Percentiles rank a stretch among this genome's conserved stretches.
Conservation (phyloP, 169 alveolate species). For the Miamiensis avidus region DNA sequence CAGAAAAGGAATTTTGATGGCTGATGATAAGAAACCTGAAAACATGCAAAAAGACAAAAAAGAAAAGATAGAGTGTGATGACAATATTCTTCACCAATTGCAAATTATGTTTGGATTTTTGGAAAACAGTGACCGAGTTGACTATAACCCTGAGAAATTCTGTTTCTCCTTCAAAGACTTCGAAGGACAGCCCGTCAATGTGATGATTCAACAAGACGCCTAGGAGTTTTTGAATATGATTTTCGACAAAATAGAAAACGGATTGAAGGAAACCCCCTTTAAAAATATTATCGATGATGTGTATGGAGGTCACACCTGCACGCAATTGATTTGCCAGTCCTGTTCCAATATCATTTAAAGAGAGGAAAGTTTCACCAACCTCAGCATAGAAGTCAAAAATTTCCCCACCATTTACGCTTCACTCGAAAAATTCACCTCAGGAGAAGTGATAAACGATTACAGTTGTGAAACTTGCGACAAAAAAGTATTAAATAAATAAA, state of each 20-base stretch:
- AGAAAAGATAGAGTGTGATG: constrained; percentile 55
- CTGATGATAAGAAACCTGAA: constrained; percentile 63
- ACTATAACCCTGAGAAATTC: constrained; percentile 75
- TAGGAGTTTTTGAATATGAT: constrained; percentile 80
- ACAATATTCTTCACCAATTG: constrained; percentile 76
- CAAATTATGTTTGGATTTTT: constrained; percentile 72
- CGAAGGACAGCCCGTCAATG: constrained; percentile 79
- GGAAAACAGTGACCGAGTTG: constrained; percentile 72
- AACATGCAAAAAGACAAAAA: constrained; percentile 46
- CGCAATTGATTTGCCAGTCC: constrained; percentile 63
- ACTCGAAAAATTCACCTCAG: constrained; percentile 67
- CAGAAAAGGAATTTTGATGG: constrained; percentile 67
- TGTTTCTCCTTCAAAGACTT: constrained; percentile 79
- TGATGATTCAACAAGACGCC: constrained; percentile 73
- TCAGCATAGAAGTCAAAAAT: constrained; percentile 81
- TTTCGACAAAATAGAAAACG: constrained; percentile 78
- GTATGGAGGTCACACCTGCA: constrained; percentile 76
- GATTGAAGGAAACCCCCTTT: constrained; percentile 67
- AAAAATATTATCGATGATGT: constrained; percentile 65
- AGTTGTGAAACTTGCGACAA: constrained; percentile 78
- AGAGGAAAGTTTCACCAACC: constrained; percentile 74
- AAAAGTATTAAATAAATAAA: constrained; percentile 10
- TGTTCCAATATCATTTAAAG: constrained; percentile 65
- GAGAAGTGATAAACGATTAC: constrained; percentile 78
- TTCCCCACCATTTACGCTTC: constrained; percentile 68